These are phyloP conservation scores for Symbiodinium pilosum DNA, from an alignment of 73 alveolate species.

Conservation along the genomic window DNA sequence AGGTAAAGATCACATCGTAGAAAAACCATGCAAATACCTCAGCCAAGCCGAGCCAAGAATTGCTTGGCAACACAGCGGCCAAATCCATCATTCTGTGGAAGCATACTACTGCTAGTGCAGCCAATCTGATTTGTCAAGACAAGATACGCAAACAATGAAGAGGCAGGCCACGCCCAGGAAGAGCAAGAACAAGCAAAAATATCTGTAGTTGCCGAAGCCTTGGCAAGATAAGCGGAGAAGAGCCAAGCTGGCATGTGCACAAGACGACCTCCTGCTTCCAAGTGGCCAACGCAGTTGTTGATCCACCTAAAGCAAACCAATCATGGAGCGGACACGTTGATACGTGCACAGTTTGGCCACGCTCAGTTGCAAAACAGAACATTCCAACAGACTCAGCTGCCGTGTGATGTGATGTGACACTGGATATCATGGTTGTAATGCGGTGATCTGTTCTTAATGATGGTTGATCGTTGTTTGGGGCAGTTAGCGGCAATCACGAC, in stretches of 20 bases:
- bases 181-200: constrained; percentile 55
- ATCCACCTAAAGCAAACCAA: constrained; percentile 42
- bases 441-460: too few relatives aligned
- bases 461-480: too few relatives aligned
- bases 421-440: too few relatives aligned
- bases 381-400: too few relatives aligned
- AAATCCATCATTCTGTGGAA: too few relatives aligned
- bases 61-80: too few relatives aligned
- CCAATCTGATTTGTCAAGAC: too few relatives aligned
- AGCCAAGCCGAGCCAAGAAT: not conserved
- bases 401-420: too few relatives aligned
- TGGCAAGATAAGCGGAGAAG: constrained; percentile 7
- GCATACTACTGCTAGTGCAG: too few relatives aligned
- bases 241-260: not conserved
- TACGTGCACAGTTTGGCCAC: too few relatives aligned
- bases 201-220: constrained; percentile 33
- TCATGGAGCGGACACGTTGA: not conserved
- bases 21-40: constrained; percentile 51
- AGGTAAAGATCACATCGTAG: constrained; percentile 46
- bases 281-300: constrained; percentile 89
- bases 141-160: constrained; percentile 19
- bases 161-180: constrained; percentile 67
- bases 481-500: too few relatives aligned
- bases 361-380: too few relatives aligned
- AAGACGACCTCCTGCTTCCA: not conserved